phyloP scores from a whole-genome alignment of 192 early-diverging fungal species.

The Rhizophagus prolifer region DNA sequence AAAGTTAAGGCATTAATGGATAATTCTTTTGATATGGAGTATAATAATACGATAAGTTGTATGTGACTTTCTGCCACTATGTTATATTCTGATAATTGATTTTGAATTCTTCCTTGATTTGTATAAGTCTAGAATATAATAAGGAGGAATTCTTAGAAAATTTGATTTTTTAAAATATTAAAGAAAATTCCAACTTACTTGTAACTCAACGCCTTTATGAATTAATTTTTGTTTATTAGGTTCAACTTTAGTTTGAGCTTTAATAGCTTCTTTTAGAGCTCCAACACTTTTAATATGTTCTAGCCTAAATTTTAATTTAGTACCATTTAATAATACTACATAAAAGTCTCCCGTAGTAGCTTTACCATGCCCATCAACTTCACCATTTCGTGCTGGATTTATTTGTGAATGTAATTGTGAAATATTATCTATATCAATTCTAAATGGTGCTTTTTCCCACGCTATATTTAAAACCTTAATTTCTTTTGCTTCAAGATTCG shows the following conservation, averaged over 20 bases:
- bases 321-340: slow-evolving; percentile 31
- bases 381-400: not conserved
- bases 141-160: not conserved
- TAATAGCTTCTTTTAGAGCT: slow-evolving; percentile 12
- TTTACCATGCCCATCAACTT: not conserved
- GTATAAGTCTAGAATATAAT: not conserved
- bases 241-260: slow-evolving; percentile 9
- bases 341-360: slow-evolving; percentile 16
- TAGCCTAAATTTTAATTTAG: slow-evolving; percentile 6
- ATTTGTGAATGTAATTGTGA: not conserved
- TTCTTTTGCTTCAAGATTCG: not conserved
- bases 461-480: not conserved
- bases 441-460: slow-evolving; percentile 25
- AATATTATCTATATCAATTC: slow-evolving; percentile 14
- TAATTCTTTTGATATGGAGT: slow-evolving; percentile 9
- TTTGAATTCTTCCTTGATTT: not conserved
- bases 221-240: slow-evolving; percentile 30
- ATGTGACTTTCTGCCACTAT: slow-evolving; percentile 26
- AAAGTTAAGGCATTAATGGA: slow-evolving; percentile 21
- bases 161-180: not conserved
- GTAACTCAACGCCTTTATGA: slow-evolving; percentile 16
- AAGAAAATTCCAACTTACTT: slow-evolving; percentile 9
- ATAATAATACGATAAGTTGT: slow-evolving; percentile 32
- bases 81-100: slow-evolving; percentile 9
- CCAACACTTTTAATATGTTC: slow-evolving; percentile 3